Base-by-base conservation (phyloP, 768 basidiomycete genomes). In the Gloeopeniophorella convolvens region DNA sequence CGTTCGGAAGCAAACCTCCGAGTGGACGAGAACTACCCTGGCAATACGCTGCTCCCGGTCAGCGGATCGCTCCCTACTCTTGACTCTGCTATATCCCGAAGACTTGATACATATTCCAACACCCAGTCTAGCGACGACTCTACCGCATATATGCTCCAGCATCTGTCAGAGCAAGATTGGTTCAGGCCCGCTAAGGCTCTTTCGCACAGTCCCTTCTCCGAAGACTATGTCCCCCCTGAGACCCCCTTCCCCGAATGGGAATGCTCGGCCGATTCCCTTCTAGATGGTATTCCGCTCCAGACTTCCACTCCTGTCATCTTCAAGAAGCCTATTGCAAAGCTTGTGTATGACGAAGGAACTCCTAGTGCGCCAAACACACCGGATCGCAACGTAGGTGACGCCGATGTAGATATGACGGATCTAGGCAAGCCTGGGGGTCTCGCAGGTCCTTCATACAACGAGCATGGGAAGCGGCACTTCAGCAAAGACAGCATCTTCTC, bases 1-100 rank as follows among this genome's bases (percentile, higher is more conserved):
- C 67, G 71, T n/a, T 73, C 76, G 13, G 57, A 58, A 16, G 54
- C 54, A 20, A 45, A 58, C 5, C 28, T 36, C 30, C 32, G 35
- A 34, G 23, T 30, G 13, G 24, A 35, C 8, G 47, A 50, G 34
- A 43, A 37, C 28, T 21, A 37, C n/a, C n/a, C 28, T 6, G 45
- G 43, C 30, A 46, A 51, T 10, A 31, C 21, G 20, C 23, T 28
- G 24, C 44, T 45, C 31, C 49, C 42, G 28, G 31, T 41, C 28
- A 34, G 39, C 40, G 48, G 44, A 28, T 50, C 48, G 35, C 56
- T 50, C 33, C 54, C 43, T 28, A 30, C 45, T n/a, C 34, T 48
- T 1, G 30, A 35, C 12, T 55, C 32, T 35, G 34, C 48, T 46
- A 56, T 33, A 27, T 45, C 55, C n/a, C n/a, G n/a, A n/a, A n/a